Conservation (phyloP, 202 grass and related monocot species). For the Alloteropsis angusta region DNA sequence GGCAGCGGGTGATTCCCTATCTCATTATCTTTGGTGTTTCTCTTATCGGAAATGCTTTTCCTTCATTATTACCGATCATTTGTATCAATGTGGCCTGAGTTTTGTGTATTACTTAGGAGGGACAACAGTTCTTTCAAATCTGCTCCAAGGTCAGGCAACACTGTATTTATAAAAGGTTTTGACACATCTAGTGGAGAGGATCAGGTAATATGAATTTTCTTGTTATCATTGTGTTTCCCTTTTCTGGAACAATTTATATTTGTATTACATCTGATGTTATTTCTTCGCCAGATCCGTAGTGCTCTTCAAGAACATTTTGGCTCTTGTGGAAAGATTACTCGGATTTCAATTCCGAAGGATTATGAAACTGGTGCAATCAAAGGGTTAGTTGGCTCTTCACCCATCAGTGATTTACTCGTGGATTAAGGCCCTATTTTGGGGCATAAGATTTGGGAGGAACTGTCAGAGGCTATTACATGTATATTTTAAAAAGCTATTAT, state of each 20-base stretch:
- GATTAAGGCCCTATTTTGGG: background rate
- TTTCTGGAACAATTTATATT: background rate
- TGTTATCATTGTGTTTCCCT: background rate
- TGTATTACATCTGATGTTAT: background rate
- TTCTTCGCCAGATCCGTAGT: constrained; percentile 43
- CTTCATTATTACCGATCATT: background rate
- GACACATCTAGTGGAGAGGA: constrained; percentile 47
- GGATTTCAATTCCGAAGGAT: constrained; percentile 75
- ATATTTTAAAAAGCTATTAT: background rate
- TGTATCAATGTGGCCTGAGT: background rate
- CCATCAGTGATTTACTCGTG: background rate
- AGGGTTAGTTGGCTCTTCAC: constrained; percentile 50
- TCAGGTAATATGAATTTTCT: constrained; percentile 29
- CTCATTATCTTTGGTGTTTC: background rate
- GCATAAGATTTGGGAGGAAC: background rate
- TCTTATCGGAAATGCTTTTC: background rate
- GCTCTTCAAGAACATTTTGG: constrained; percentile 60
- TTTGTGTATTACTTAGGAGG: constrained; percentile 37
- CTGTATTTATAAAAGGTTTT: constrained; percentile 82
- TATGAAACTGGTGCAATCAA: constrained; percentile 55
- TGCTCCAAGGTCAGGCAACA: constrained; percentile 37
- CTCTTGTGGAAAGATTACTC: constrained; percentile 64
- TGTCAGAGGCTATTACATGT: background rate
- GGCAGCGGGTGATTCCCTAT: constrained; percentile 39
- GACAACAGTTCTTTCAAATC: constrained; percentile 43